phyloP scores from a whole-genome alignment of 148 eudicot species.

The Fagopyrum esculentum region DNA sequence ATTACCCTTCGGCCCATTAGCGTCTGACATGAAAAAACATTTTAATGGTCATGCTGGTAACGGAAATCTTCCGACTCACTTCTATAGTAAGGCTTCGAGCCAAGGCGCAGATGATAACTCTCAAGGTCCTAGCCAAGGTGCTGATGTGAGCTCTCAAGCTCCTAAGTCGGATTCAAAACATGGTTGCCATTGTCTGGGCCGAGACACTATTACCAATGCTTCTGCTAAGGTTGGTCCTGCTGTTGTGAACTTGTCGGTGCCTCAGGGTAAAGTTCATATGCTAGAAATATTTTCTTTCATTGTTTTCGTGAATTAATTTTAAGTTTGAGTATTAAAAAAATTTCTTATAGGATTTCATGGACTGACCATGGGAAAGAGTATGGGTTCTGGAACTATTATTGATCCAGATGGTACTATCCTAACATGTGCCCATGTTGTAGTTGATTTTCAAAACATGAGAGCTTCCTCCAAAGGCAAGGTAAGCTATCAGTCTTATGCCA shows the following conservation, averaged over 20 bases:
- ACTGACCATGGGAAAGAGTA: conserved; percentile 56
- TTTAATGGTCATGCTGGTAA: neutral
- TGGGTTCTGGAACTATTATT: conserved; percentile 68
- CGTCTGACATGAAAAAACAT: conserved; percentile 27
- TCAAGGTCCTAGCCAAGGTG: conserved; percentile 29
- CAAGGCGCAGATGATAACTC: conserved; percentile 37
- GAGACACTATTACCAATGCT: conserved; percentile 78
- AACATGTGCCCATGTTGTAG: conserved; percentile 66
- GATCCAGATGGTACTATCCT: conserved; percentile 62
- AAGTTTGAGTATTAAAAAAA: neutral
- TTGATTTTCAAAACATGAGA: conserved; percentile 56
- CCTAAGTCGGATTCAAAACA: conserved; percentile 35
- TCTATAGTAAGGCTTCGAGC: conserved; percentile 37
- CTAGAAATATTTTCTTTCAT: conserved; percentile 5
- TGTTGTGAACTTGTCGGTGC: conserved; percentile 81
- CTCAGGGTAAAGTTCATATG: conserved; percentile 37
- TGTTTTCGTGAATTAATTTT: neutral
- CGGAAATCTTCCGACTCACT: conserved; percentile 37
- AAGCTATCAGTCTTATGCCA: conserved; percentile 15
- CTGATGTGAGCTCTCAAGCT: conserved; percentile 32
- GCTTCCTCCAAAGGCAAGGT: conserved; percentile 72
- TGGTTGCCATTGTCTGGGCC: conserved; percentile 52
- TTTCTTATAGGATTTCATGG: conserved; percentile 53
- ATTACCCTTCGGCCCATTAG: conserved; percentile 23
- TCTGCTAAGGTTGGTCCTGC: conserved; percentile 91